phyloP scores from a whole-genome alignment of 148 eudicot species.

The Euryodendron excelsum region DNA sequence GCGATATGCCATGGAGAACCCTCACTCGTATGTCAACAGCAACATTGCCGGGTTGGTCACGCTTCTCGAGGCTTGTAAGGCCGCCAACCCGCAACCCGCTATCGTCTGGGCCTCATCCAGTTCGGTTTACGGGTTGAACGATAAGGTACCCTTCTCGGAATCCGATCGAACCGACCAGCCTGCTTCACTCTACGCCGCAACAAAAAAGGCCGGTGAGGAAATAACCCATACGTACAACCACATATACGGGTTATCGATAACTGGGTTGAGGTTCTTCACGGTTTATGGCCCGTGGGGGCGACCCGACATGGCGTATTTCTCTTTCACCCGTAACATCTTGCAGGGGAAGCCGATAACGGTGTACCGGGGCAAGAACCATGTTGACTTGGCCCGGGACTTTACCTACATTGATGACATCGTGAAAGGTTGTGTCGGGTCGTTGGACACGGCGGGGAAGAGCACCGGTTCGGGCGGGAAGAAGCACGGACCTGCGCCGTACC shows the following conservation, averaged over 20 bases:
- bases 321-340: slow-evolving; percentile 54
- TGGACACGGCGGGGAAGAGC: slow-evolving; percentile 62
- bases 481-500: slow-evolving; percentile 52
- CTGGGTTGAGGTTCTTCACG: slow-evolving; percentile 72
- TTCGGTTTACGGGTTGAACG: slow-evolving; percentile 82
- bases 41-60: slow-evolving; percentile 69
- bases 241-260: slow-evolving; percentile 66
- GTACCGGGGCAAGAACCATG: slow-evolving; percentile 57
- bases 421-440: slow-evolving; percentile 62
- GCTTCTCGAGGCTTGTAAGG: slow-evolving; percentile 55
- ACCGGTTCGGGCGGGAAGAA: slow-evolving; percentile 81
- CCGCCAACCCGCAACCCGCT: slow-evolving; percentile 64
- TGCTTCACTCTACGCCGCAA: slow-evolving; percentile 76
- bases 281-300: slow-evolving; percentile 89
- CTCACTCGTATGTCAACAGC: slow-evolving; percentile 60
- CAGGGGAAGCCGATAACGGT: slow-evolving; percentile 70
- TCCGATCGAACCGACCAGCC: slow-evolving; percentile 67
- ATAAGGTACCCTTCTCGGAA: slow-evolving; percentile 64
- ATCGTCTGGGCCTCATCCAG: slow-evolving; percentile 82
- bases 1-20: slow-evolving; percentile 72
- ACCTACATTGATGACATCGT: slow-evolving; percentile 79
- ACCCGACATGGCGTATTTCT: slow-evolving; percentile 87
- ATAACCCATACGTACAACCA: slow-evolving; percentile 75
- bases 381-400: slow-evolving; percentile 66
- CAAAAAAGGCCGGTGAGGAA: slow-evolving; percentile 76